phyloP scores from a whole-genome alignment of 148 eudicot genomes.

The Rhododendron vialii region DNA sequence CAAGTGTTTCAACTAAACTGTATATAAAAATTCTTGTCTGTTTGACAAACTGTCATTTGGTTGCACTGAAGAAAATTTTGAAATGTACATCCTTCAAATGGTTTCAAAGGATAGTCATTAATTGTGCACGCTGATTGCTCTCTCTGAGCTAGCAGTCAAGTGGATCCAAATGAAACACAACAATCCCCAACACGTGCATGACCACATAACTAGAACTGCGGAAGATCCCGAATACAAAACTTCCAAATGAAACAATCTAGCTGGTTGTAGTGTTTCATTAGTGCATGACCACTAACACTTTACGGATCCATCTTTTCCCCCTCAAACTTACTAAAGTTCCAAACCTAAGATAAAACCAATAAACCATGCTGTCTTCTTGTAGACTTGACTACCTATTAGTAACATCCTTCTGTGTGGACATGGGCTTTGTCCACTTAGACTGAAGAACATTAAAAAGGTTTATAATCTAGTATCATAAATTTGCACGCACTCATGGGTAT shows the following conservation, averaged over 20 bases:
- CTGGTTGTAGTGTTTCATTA: background rate
- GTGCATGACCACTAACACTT: background rate
- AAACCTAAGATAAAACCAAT: background rate
- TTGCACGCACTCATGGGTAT: background rate
- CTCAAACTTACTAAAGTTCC: slow-evolving; percentile 5
- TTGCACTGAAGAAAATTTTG: background rate
- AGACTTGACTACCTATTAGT: background rate
- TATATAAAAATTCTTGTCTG: background rate
- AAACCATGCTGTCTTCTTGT: background rate
- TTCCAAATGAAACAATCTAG: background rate
- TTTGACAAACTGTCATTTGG: background rate
- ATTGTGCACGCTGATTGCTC: background rate
- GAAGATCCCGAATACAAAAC: background rate
- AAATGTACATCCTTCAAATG: background rate
- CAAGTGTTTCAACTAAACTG: background rate
- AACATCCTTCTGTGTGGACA: background rate
- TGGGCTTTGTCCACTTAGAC: background rate
- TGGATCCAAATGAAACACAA: background rate
- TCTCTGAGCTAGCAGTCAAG: background rate
- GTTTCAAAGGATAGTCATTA: background rate
- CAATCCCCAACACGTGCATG: background rate
- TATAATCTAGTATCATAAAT: background rate
- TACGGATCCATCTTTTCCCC: background rate
- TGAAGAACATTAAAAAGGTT: background rate
- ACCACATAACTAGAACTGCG: background rate